Base-by-base conservation (phyloP, 164 flowering plant species). In the Chloranthus sessilifolius region DNA sequence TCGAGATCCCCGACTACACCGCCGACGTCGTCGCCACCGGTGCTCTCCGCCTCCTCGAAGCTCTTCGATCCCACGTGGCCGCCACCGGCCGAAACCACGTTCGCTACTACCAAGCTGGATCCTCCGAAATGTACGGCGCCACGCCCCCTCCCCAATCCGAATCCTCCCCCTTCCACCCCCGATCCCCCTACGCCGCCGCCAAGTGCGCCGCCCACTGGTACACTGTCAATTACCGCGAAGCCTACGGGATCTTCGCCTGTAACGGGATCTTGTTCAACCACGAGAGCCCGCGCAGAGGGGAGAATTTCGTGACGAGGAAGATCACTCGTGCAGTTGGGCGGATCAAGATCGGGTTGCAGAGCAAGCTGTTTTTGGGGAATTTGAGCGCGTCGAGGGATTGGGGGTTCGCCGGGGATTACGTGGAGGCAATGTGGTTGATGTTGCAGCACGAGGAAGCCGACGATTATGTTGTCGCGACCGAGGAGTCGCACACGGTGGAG, bases 381-480 rank as follows among this genome's bases (percentile, higher is more conserved):
- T 33, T 88, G 61, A 75, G 74, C 65, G 95, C 95, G 0, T 75
- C 86, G 8, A 68, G 96, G 59, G 98, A 88, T 27, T 92, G 98
- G 98, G 98, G 97, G 0, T 85, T 92, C 45, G 96, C 95, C 0
- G 96, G 96, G 25, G 96, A 88, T 57, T 88, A 88, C 28, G 99
- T 92, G 39, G 96, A 88, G 74, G 99, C 96, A 14, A 92, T 92
- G 99, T 92, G 99, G 96, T n/a, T 92, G 80, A 88, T 92, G 99
- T 75, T 92, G 50, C 96, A 92, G 77, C 95, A 86, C 69, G 96
- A 88, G 49, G 72, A 76, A 76, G 80, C 96, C 0, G 96, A 86
- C 43, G 96, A 92, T 45, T 85, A 92, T 34, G 98, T 92, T 25
- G 96, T 90, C 53, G 98, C 98, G 16, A 91, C 98, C 1, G 96